phyloP scores from a whole-genome alignment of 257 asterid genomes.

The Scutellaria baicalensis region DNA sequence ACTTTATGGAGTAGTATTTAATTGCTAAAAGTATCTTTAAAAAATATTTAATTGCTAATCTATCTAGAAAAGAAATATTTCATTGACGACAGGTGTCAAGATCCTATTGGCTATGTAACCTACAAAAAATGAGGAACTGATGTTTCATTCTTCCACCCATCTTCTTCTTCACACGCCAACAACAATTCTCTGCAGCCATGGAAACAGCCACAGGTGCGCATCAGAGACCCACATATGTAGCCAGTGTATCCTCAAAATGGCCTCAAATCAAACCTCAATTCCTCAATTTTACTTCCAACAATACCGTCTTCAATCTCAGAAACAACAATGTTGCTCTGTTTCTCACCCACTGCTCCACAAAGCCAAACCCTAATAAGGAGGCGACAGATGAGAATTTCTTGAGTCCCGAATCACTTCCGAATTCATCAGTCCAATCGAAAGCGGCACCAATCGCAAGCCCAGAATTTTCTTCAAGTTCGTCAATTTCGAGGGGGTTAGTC shows the following conservation, averaged over 20 bases:
- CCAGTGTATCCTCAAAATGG: slow-evolving; percentile 27
- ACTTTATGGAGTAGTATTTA: too few relatives aligned
- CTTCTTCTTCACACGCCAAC: neutral
- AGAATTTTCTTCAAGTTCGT: slow-evolving; percentile 25
- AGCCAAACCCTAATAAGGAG: slow-evolving; percentile 42
- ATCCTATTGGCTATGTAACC: neutral
- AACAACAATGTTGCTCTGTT: slow-evolving; percentile 20
- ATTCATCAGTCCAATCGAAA: slow-evolving; percentile 28
- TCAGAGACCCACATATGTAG: slow-evolving; percentile 13
- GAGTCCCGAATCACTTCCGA: slow-evolving; percentile 11
- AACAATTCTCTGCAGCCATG: slow-evolving; percentile 24
- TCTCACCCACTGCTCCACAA: slow-evolving; percentile 47
- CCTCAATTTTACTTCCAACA: slow-evolving; percentile 19
- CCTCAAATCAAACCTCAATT: slow-evolving; percentile 20
- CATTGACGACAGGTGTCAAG: neutral
- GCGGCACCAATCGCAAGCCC: slow-evolving; percentile 21
- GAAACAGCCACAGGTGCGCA: slow-evolving; percentile 18
- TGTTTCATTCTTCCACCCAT: slow-evolving; percentile 8
- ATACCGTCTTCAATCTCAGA: slow-evolving; percentile 15
- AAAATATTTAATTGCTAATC: too few relatives aligned
- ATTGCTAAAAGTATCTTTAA: too few relatives aligned
- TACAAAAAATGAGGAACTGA: neutral
- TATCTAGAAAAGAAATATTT: too few relatives aligned
- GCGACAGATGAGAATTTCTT: slow-evolving; percentile 25
- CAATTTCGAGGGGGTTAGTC: slow-evolving; percentile 59